A percentile compares a stretch with the other conserved stretches of the same genome.
These are phyloP conservation scores for Cryptosporidium canis DNA, from an alignment of 169 alveolate genomes.

Conservation along the genomic window DNA sequence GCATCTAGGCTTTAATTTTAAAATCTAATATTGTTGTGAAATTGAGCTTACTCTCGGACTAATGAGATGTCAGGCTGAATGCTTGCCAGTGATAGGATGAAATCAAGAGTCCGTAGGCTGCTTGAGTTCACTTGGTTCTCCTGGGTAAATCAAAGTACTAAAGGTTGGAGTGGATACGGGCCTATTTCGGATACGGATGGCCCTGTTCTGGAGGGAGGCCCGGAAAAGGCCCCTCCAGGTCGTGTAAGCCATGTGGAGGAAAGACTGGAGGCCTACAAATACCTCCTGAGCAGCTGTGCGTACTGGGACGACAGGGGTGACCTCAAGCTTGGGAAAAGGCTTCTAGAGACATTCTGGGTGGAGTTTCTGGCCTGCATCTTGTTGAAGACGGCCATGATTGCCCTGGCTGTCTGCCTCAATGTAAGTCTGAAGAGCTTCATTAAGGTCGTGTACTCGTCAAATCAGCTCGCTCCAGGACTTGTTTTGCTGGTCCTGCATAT, in stretches of 20 bases:
- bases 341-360: background rate
- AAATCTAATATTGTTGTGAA: too few species aligned
- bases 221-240: too few species aligned
- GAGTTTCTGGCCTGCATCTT: slow-evolving; percentile 8
- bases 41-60: background rate
- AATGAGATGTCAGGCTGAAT: background rate
- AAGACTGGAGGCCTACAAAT: too few species aligned
- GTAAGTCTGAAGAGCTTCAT: background rate
- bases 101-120: background rate
- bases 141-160: background rate
- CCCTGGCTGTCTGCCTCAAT: background rate
- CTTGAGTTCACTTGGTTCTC: background rate
- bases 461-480: background rate
- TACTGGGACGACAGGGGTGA: too few species aligned
- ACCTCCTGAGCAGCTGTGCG: too few species aligned
- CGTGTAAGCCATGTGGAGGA: too few species aligned
- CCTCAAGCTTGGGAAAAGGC: background rate
- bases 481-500: background rate
- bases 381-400: background rate
- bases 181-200: background rate
- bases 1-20: too few species aligned
- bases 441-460: background rate
- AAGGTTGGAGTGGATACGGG: background rate
- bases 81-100: background rate
- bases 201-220: background rate